A percentile compares a stretch with the other conserved stretches of the same genome.
These are phyloP conservation scores for Lodderomyces jiufengensis DNA, from an alignment of 1,139 yeast genomes.

Conservation along the genomic window DNA sequence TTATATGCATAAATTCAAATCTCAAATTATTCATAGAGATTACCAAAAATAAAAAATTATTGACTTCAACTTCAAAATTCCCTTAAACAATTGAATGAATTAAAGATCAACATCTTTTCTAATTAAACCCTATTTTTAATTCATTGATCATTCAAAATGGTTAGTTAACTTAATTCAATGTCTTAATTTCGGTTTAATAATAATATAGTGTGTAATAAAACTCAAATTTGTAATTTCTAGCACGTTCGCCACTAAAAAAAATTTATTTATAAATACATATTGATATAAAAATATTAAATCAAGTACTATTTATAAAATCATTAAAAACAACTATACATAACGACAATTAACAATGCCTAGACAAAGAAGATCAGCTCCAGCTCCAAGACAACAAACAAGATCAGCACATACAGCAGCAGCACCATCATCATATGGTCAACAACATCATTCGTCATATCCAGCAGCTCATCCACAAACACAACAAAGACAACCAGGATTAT, in stretches of 20 bases:
- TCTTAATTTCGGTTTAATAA: no score
- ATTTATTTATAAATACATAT: background rate
- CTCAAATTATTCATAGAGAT: no score
- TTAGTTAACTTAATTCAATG: no score
- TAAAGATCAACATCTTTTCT: no score
- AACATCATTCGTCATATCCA: conserved; percentile 20
- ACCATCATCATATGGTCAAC: conserved; percentile 27
- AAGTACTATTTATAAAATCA: background rate
- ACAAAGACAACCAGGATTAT: conserved; percentile 68
- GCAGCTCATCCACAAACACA: conserved; percentile 45
- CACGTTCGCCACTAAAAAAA: conserved; percentile 11
- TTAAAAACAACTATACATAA: conserved; percentile 2
- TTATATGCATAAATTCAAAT: no score
- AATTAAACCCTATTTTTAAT: no score
- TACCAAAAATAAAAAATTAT: no score
- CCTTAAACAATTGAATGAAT: no score
- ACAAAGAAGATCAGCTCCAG: conserved; percentile 64
- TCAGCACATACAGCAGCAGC: conserved; percentile 76
- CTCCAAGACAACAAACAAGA: conserved; percentile 62
- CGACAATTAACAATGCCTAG: conserved; percentile 47
- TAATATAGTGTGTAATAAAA: no score
- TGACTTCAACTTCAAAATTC: no score
- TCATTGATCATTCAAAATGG: no score
- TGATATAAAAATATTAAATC: no score
- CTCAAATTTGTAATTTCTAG: background rate